Evolutionary conservation across 2,329 filamentous ascomycete genomes (phyloP), one percentile per base, ranked within the genome.

Genomic region (Bipolaris cookei): DNA sequence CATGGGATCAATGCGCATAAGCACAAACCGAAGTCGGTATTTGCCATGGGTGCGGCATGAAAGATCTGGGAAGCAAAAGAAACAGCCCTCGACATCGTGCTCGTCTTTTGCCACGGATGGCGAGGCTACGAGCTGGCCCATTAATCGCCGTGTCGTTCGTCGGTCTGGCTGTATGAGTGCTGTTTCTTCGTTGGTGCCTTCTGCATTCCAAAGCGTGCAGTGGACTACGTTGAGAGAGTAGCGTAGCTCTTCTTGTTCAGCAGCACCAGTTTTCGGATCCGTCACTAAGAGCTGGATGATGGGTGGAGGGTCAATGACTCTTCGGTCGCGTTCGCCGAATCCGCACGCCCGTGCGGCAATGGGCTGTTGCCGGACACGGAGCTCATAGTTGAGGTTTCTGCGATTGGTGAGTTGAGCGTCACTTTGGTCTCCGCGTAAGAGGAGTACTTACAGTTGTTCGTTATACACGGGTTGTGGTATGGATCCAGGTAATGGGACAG

Each of bases 1-100:
- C 34, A 77, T 77, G 1, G 88, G 87, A 63, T 92, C 87, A 39
- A 94, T 83, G 58, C 90, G 84, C 69, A 92, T 86, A 20, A 94
- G 81, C 35, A 86, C 86, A 73, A 95, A 94, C 44, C 86, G 86
- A 52, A 95, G 82, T 16, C 89, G 83, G 74, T 90, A 95, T n/a
- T 81, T 81, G 18, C 91, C 91, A 1, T 90, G 87, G 0, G 89
- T 92, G 32, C 91, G 85, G 71, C 90, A 92, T 3, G 89, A 92
- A 18, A 95, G 81, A 71, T 95, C 91, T 0, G 90, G 89, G 71
- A 95, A 95, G 72, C 90, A 91, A 76, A 94, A 95, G 80, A 94
- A 95, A 69, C 89, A 92, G 1, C 91, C 90, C 61, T 92, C 88
- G 20, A 85, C 77, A 51, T 87, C 86, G 51, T 87, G 81, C 68